These are phyloP conservation scores for Ploettnerulaceae sp. DNA, from an alignment of 2,329 filamentous ascomycete genomes.

Conservation along the genomic window DNA sequence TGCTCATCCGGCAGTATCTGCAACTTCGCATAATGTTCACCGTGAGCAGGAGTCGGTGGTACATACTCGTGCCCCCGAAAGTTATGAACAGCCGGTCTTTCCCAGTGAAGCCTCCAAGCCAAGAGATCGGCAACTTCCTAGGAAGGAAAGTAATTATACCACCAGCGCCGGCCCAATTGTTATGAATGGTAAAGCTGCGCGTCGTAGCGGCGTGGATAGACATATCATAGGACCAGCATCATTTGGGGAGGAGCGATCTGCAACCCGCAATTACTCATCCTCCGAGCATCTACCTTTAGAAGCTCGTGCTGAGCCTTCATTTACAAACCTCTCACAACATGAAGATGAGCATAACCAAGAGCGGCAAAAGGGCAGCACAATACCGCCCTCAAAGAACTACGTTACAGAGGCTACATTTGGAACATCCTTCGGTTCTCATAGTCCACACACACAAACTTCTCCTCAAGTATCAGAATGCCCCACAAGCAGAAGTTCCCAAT, in stretches of 20 bases:
- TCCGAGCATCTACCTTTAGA: background rate
- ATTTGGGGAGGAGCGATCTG: background rate
- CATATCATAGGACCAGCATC: background rate
- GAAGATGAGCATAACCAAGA: conserved; percentile 1
- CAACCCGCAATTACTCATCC: background rate
- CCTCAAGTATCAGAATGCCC: conserved; percentile 8
- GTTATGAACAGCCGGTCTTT: background rate
- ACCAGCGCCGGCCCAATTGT: no score
- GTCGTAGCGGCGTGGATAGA: background rate
- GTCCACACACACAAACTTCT: conserved; percentile 10
- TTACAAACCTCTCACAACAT: background rate
- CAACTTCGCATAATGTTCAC: background rate
- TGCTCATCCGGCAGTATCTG: background rate
- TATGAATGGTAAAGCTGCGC: no score
- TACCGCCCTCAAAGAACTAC: background rate
- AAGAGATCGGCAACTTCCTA: background rate
- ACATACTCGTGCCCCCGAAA: background rate
- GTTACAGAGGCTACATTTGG: background rate
- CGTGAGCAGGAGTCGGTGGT: background rate
- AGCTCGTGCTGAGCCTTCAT: conserved; percentile 1
- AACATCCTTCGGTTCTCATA: background rate
- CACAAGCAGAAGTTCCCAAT: conserved; percentile 10
- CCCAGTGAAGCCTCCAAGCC: background rate
- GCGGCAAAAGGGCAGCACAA: background rate
- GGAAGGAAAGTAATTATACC: no score